Evolutionary conservation across 371 early-diverging fungal species (phyloP), one percentile per base, ranked within the genome.

Genomic region (Nosema muscidifuracis): DNA sequence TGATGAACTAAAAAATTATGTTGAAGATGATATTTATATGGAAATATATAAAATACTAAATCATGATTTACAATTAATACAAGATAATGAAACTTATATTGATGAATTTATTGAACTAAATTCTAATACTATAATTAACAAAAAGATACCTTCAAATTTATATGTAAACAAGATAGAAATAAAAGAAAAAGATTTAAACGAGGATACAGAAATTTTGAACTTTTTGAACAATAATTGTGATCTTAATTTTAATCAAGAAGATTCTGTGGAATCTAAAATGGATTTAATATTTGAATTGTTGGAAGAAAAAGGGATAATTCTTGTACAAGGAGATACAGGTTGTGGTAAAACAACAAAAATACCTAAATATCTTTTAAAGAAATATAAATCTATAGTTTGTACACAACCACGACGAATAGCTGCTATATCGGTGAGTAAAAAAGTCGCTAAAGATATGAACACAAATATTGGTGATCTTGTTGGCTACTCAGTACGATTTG

Each of bases 391-490:
- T 24, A 91, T 99, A 71, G 94, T 93, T 42, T 86, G 95, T 30
- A 95, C 98, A 0, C 96, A 97, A 78, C 99, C 99, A 24, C 87
- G 99, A 66, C 89, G 97, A 74, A 93, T 99, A 18, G 97, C 98
- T 13, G 95, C 99, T 1, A 90, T 97, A 18, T 88, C 89, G 79
- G 91, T 96, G 89, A 90, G 97, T 0, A 87, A 88, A 42, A 89
- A 95, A 74, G 94, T 99, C 16, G 87, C 88, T 0, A 84, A 89
- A 30, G 97, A 97, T 84, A 81, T 95, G 77, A 87, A 89, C 64
- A 7, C 84, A 85, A 18, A 83, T 18, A 2, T 77, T n/a, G 76
- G 79, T 18, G 65, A 38, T 4, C 26, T 60, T 20, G 94, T 94
- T 0, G 96, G 97, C 10, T 99, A 95, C 86, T 88, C 90, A 85